A percentile compares a stretch with the other conserved stretches of the same genome.
These are phyloP conservation scores for Rubroboletus pulcherrimus DNA, from an alignment of 768 basidiomycete species.

Conservation along the genomic window DNA sequence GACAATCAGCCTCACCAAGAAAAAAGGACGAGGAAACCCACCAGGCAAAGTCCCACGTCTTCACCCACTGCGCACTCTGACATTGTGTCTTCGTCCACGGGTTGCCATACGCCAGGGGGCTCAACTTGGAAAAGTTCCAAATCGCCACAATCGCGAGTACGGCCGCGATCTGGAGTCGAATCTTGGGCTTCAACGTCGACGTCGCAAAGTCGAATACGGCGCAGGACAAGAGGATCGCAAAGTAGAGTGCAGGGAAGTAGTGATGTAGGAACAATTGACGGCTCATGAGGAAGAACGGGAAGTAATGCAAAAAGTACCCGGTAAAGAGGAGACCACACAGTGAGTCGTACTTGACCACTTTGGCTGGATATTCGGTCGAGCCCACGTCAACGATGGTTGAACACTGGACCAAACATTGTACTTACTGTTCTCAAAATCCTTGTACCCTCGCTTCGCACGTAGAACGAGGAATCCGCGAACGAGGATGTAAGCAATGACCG, in stretches of 20 bases:
- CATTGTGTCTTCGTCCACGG: conserved; percentile 86
- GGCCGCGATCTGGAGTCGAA: conserved; percentile 77
- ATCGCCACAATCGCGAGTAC: conserved; percentile 69
- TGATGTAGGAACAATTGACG: conserved; percentile 98
- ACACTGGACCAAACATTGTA: not conserved
- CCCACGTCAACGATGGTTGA: not conserved
- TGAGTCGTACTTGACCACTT: conserved; percentile 87
- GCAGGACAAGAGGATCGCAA: conserved; percentile 76
- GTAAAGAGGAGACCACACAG: conserved; percentile 89
- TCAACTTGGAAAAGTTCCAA: conserved; percentile 76
- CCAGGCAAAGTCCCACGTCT: conserved; percentile 97
- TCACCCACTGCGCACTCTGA: conserved; percentile 74
- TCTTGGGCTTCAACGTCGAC: conserved; percentile 66
- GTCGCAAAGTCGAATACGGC: conserved; percentile 84
- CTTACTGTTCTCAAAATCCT: conserved; percentile 91
- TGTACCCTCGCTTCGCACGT: conserved; percentile 84
- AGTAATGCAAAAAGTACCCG: conserved; percentile 91
- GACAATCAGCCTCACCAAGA: not conserved
- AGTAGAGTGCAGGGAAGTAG: conserved; percentile 96
- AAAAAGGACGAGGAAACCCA: conserved; percentile 28
- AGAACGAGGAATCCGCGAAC: conserved; percentile 80
- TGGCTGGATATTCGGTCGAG: conserved; percentile 47
- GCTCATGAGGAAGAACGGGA: conserved; percentile 96
- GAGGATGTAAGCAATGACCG: conserved; percentile 62
- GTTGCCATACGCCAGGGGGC: conserved; percentile 78